These are phyloP conservation scores for Talaromyces trachyspermus DNA, from an alignment of 495 filamentous ascomycete species.

Conservation along the genomic window DNA sequence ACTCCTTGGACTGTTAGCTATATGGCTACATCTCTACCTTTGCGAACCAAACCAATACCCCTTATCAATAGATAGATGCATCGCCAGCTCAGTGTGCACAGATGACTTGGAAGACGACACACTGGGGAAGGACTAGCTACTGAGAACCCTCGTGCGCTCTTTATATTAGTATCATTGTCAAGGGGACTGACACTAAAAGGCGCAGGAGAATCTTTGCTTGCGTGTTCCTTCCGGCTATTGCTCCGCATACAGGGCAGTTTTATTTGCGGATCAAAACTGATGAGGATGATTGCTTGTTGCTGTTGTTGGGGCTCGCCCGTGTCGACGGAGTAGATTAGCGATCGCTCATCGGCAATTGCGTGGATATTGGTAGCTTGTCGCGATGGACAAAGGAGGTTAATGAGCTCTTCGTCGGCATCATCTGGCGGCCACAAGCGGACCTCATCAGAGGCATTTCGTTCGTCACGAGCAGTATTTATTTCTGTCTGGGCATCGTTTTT, in stretches of 20 bases:
- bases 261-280: conserved; percentile 57
- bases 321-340: conserved; percentile 45
- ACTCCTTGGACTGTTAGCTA: no score
- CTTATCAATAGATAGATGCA: conserved; percentile 27
- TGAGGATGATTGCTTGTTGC: conserved; percentile 45
- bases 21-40: not conserved
- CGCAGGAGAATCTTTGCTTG: not conserved
- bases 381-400: conserved; percentile 50
- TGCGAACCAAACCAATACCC: conserved; percentile 28
- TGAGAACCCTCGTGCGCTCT: conserved; percentile 11
- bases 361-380: conserved; percentile 38
- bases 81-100: conserved; percentile 24
- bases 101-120: no score
- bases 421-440: conserved; percentile 56
- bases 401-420: conserved; percentile 36
- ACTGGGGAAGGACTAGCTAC: conserved; percentile 15
- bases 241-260: conserved; percentile 26
- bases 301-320: conserved; percentile 8
- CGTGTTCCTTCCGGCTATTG: not conserved
- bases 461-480: conserved; percentile 19
- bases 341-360: conserved; percentile 54
- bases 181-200: conserved; percentile 14
- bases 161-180: no score
- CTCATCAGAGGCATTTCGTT: conserved; percentile 41
- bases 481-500: not conserved